Conservation (phyloP, 2,329 filamentous ascomycete genomes). For the Alternaria triticina region DNA sequence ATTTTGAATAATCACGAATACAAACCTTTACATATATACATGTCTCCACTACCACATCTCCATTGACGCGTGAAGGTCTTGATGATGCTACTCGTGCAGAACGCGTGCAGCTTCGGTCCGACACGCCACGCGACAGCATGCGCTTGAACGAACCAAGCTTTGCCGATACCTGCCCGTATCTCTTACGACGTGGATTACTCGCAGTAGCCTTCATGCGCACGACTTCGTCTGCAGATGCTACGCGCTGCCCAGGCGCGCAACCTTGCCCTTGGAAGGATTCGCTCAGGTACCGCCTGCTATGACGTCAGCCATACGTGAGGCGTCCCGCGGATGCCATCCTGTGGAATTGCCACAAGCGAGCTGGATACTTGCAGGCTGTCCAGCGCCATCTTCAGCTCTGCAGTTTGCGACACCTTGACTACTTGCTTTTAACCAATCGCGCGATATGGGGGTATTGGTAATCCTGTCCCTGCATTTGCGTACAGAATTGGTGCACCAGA, state of each 20-base stretch:
- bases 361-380: slow-evolving; percentile 2
- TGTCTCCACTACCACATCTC: background rate
- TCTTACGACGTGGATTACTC: background rate
- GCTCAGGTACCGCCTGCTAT: background rate
- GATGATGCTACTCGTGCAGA: background rate
- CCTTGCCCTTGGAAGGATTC: background rate
- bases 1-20: slow-evolving; percentile 27
- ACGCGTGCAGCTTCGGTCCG: background rate
- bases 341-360: background rate
- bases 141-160: slow-evolving; percentile 3
- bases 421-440: background rate
- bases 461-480: slow-evolving; percentile 5
- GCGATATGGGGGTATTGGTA: slow-evolving; percentile 6
- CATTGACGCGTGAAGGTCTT: background rate
- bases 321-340: background rate
- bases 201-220: background rate
- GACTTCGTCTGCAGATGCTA: background rate
- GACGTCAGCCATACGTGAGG: slow-evolving; percentile 6
- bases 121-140: background rate
- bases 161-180: background rate
- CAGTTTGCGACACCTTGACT: background rate
- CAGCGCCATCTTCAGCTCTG: slow-evolving; percentile 7
- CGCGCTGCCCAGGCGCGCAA: background rate
- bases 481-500: slow-evolving; percentile 11
- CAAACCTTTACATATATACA: slow-evolving; percentile 4